Base-by-base conservation (phyloP, 2,329 filamentous ascomycete species). In the Sarocladium oryzae region DNA sequence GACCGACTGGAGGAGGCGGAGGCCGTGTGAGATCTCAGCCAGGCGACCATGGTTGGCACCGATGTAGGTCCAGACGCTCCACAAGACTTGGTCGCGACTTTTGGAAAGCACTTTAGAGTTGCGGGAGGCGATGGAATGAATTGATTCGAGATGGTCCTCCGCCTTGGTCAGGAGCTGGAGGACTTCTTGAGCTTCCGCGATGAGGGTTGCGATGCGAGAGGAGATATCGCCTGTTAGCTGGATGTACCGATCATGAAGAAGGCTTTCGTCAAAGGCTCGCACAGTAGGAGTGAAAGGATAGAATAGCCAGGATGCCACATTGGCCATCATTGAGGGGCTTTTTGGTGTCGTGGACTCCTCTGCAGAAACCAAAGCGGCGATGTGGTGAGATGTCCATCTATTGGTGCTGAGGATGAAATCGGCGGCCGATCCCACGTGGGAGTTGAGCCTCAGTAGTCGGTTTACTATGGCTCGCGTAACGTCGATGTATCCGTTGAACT, bases 401-500 rank as follows among this genome's bases (percentile, higher is more conserved):
- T 89, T 90, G 52, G 86, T 88, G 55, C 76, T 79, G 53, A 91
- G 83, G 48, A 91, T 82, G 32, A 79, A 80, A 60, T 92, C 88
- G 32, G 91, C 82, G 1, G 85, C 83, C 10, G 81, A 77, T 4
- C 86, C 86, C 56, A 91, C 84, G 57, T 86, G 84, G 1, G 80
- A 82, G 67, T 91, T 91, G 75, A 91, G 93, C 53, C 76, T 78
- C 54, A 85, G 83, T 4, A 93, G 74, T 52, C 87, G 82, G 40
- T 76, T 73, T 3, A 85, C 81, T 1, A 85, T 82, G 43, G 77
- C 74, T 3, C 81, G 73, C 2, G 85, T 83, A 0, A 80, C 82
- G 9, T 85, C 81, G 57, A 93, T 81, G 66, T 91, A 95, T 48
- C 80, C 80, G 55, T 86, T 80, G 52, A 95, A 86, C 63, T 92